phyloP scores from a whole-genome alignment of 225 moss, liverwort and hornwort genomes.

The Climacium dendroides region DNA sequence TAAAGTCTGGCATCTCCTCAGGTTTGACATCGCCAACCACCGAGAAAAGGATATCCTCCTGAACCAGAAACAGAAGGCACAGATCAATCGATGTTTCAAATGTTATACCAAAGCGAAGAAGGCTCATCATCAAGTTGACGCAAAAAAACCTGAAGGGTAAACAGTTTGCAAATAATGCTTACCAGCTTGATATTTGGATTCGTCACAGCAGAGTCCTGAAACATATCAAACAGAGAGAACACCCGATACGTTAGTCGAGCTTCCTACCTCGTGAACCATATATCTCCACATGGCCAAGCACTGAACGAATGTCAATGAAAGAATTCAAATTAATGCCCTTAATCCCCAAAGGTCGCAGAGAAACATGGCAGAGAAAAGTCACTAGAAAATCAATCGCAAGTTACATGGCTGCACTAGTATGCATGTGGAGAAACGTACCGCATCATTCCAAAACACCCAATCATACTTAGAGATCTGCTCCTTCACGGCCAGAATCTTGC shows the following conservation, averaged over 20 bases:
- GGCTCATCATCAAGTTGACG: neutral
- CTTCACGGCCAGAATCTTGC: conserved; percentile 92
- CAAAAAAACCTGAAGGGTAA: neutral
- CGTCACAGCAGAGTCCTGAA: conserved; percentile 97
- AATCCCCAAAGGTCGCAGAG: neutral
- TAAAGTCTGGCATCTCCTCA: conserved; percentile 83
- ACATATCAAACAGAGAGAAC: neutral
- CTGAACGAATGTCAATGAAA: neutral
- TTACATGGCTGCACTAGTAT: neutral
- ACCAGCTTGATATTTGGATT: conserved; percentile 83
- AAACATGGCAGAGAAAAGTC: neutral
- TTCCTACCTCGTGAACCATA: neutral
- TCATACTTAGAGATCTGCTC: conserved; percentile 81
- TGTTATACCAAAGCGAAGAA: neutral
- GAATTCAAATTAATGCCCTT: neutral
- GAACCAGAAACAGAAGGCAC: neutral
- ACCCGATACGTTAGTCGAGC: neutral
- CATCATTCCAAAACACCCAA: conserved; percentile 99
- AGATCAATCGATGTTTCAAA: neutral
- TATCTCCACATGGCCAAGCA: neutral
- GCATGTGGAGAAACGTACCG: conserved; percentile 33
- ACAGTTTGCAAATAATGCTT: conserved; percentile 2
- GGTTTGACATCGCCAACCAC: conserved; percentile 53
- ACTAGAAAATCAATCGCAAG: neutral
- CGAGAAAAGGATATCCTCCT: conserved; percentile 78